Base-by-base conservation (phyloP, 768 basidiomycete species). In the Cytidiella melzeri region DNA sequence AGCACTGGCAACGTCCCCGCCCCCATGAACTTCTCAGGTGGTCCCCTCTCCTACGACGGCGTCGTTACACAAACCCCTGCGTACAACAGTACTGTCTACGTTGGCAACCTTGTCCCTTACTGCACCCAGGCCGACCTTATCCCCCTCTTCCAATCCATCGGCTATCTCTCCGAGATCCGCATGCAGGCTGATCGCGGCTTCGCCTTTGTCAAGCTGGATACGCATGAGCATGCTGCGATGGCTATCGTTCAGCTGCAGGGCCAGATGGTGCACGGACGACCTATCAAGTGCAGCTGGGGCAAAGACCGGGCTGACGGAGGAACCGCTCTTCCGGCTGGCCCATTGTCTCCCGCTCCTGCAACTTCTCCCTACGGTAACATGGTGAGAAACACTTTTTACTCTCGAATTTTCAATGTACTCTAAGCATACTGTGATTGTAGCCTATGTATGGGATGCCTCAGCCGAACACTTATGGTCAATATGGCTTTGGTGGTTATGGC, bases 131-230 rank as follows among this genome's bases (percentile, higher is more conserved):
- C 92, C 38, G 96, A 99, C 69, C 83, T 99, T 51, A 93, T 97
- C 61, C 95, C 95, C 11, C 74, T 98, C 52, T 98, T 98, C 82
- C 92, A 96, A 71, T 92, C 92, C 48, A 98, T 96, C 67, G 95
- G 95, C 45, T 98, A 98, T 69, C 84, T 98, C 41, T 93, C 92
- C 57, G 96, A 99, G 72, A 94, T 98, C 67, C 87, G 96, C 52
- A 95, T 99, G 92, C 96, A 98, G 69, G 84, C 96, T 53, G 95
- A 98, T 73, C 87, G 95, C 55, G 95, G 95, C 40, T 99, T 98
- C 66, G 95, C 96, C 2, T 98, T 98, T 63, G 93, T 99, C 65
- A 98, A 98, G 72, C 79, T 98, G 49, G 96, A 99, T 69, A 92
- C 92, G 45, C 95, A 98, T 67, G 93, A 98, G 65, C 93, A 97